A percentile compares a stretch with the other conserved stretches of the same genome.
phyloP scores from a whole-genome alignment of 1,284 basidiomycete species.

The Stygiomarasmius scandens region DNA sequence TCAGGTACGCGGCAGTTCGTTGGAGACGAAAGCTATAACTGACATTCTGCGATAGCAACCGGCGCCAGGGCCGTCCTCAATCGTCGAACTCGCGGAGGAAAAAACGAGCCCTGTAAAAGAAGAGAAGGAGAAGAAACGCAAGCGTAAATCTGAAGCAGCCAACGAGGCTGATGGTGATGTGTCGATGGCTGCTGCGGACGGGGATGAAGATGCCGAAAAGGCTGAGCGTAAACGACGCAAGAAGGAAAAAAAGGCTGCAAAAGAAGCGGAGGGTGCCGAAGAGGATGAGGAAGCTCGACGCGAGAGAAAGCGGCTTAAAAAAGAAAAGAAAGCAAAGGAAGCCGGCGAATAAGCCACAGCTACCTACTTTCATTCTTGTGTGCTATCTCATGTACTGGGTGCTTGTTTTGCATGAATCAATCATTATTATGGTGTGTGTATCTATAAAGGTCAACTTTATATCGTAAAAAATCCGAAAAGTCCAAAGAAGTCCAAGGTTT shows the following conservation, averaged over 20 bases:
- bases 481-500: neutral
- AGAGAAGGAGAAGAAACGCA: conserved; percentile 75
- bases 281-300: conserved; percentile 64
- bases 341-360: conserved; percentile 21
- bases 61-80: conserved; percentile 45
- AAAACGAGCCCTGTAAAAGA: conserved; percentile 49
- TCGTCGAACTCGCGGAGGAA: conserved; percentile 25
- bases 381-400: too few species aligned
- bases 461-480: neutral
- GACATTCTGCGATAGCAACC: conserved; percentile 50
- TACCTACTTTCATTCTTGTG: neutral
- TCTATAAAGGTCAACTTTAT: neutral
- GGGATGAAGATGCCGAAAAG: conserved; percentile 45
- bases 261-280: conserved; percentile 44
- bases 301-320: conserved; percentile 65
- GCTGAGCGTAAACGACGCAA: conserved; percentile 52
- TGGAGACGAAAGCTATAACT: too few species aligned
- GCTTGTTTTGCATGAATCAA: neutral
- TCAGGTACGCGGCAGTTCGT: conserved; percentile 25
- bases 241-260: conserved; percentile 60
- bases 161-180: conserved; percentile 43
- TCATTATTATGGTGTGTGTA: neutral
- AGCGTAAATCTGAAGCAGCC: conserved; percentile 66
- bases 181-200: conserved; percentile 40
- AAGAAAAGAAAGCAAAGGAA: conserved; percentile 70